Conservation (phyloP, 495 filamentous ascomycete species). For the Aspergillus sclerotioniger region DNA sequence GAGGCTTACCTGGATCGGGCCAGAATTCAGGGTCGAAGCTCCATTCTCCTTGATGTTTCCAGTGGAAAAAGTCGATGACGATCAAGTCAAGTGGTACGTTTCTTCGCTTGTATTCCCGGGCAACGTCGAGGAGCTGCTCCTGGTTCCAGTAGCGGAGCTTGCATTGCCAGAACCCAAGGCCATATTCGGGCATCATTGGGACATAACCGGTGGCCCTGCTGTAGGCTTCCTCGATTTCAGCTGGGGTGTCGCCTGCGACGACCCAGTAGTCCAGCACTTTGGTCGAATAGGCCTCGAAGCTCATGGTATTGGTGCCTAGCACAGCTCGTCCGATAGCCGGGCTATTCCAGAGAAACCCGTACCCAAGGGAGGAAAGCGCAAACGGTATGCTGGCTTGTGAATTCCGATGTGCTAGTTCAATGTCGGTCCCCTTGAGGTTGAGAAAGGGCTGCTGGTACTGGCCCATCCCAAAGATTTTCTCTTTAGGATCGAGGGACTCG, state of each 20-base stretch:
- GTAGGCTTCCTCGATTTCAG: conserved; percentile 53
- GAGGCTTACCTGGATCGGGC: conserved; percentile 51
- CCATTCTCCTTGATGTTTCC: conserved; percentile 59
- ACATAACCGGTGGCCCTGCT: conserved; percentile 49
- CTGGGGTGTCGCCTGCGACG: conserved; percentile 52
- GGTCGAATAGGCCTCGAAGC: conserved; percentile 55
- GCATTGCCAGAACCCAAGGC: conserved; percentile 62
- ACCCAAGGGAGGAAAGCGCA: conserved; percentile 50
- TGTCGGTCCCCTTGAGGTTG: conserved; percentile 54
- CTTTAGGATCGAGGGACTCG: conserved; percentile 47
- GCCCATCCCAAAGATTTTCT: conserved; percentile 62
- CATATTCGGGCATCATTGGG: conserved; percentile 63
- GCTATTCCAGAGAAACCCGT: conserved; percentile 61
- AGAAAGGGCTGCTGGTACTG: conserved; percentile 59
- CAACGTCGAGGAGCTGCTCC: conserved; percentile 53
- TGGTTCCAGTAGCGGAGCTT: conserved; percentile 60
- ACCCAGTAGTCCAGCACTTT: conserved; percentile 57
- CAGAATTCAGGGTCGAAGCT: conserved; percentile 56
- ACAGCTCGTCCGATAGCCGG: conserved; percentile 55
- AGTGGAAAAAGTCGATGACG: conserved; percentile 61
- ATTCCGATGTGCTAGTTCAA: conserved; percentile 61
- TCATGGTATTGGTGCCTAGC: conserved; percentile 56
- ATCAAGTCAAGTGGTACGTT: conserved; percentile 55
- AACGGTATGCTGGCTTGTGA: conserved; percentile 60
- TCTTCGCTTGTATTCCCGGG: conserved; percentile 51